Base-by-base conservation (phyloP, 352 stramenopile species). In the Phytophthora megakarya region DNA sequence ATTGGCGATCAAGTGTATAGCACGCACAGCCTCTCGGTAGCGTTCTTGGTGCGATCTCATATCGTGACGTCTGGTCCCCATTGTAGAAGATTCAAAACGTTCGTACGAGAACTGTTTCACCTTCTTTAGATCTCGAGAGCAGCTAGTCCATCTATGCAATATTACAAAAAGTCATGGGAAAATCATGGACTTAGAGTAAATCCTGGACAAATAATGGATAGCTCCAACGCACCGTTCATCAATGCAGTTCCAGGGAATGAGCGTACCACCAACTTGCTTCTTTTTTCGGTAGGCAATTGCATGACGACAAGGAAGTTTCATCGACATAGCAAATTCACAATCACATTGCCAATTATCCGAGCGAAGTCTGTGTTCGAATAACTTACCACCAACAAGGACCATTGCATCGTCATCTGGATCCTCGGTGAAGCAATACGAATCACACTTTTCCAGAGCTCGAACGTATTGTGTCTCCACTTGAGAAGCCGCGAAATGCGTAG, bases 21-120 rank as follows among this genome's bases (percentile, higher is more conserved):
- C 56, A 8, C 57, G 33, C 4, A 63, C 40, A 15, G 61, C 67
- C 23, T 71, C 67, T 25, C 19, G 43, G 57, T 75, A 72, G 0
- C 58, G 44, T 4, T 73, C 52, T 3, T 35, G 3, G 0, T 56
- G 45, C 5, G 45, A 51, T 16, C n/a, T n/a, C n/a, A n/a, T n/a
- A n/a, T n/a, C n/a, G n/a, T n/a, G n/a, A n/a, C n/a, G n/a, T n/a
- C n/a, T n/a, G n/a, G n/a, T n/a, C n/a, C n/a, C n/a, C n/a, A n/a
- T n/a, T n/a, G n/a, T n/a, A n/a, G n/a, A n/a, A n/a, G n/a, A n/a
- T 10, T 33, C 5, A 37, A 65, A 50, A 6, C 1, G 15, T 3
- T 46, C 15, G 5, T 55, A 49, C 21, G 10, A 7, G 28, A 58
- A 58, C 25, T 50, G 44, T 10, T 28, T 40, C 10, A 42, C 43